Evolutionary conservation across 73 alveolate species (phyloP).

Genomic region (Paramecium caudatum): DNA sequence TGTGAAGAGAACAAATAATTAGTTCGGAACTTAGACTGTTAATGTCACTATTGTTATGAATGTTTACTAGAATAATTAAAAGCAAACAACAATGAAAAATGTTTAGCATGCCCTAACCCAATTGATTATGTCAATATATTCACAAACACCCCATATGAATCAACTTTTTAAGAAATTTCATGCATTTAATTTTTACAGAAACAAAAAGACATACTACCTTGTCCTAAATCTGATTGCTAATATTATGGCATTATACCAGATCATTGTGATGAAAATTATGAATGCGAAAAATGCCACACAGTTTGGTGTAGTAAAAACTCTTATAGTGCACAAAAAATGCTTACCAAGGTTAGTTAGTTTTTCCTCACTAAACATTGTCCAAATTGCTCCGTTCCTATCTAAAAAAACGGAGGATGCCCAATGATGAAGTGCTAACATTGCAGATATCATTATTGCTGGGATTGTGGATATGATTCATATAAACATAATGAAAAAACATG

Average conservation of each 20-base stretch:
- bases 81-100: not conserved
- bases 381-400: not conserved
- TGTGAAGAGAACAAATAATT: constrained; percentile 7
- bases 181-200: not conserved
- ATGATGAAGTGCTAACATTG: constrained; percentile 13
- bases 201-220: not conserved
- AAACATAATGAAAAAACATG: not conserved
- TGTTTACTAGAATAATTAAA: constrained; percentile 6
- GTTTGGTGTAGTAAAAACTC: not conserved
- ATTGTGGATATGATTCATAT: not conserved
- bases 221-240: constrained; percentile 19
- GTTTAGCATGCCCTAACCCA: not conserved
- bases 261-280: constrained; percentile 31
- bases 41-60: not conserved
- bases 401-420: constrained; percentile 36
- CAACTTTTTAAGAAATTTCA: not conserved
- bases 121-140: not conserved
- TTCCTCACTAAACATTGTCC: not conserved
- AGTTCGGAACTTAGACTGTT: not conserved
- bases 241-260: constrained; percentile 25
- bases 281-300: constrained; percentile 24
- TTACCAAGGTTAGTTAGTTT: not conserved
- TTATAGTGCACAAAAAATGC: not conserved
- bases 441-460: not conserved
- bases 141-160: not conserved